phyloP scores from a whole-genome alignment of 495 filamentous ascomycete genomes.

The Lichina pygmaea region DNA sequence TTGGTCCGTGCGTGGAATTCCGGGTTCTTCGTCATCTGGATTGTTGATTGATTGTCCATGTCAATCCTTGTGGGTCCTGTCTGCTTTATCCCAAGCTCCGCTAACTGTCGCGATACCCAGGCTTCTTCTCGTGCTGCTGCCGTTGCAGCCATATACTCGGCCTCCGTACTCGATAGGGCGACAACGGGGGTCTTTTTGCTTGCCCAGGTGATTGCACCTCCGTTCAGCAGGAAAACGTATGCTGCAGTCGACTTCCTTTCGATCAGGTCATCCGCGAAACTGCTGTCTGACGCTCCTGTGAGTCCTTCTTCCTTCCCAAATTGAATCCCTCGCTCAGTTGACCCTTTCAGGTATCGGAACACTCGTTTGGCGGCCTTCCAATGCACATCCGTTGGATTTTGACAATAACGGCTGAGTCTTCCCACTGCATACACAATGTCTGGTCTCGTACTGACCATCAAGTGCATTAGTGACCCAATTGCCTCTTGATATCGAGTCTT shows the following conservation, averaged over 20 bases:
- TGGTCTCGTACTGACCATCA: background rate
- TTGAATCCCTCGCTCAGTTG: background rate
- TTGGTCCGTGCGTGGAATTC: constrained; percentile 5
- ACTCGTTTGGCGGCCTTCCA: background rate
- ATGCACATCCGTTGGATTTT: background rate
- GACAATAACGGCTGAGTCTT: background rate
- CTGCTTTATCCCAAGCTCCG: background rate
- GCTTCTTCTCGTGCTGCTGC: constrained; percentile 1
- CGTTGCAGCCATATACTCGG: constrained; percentile 1
- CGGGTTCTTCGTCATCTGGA: constrained; percentile 4
- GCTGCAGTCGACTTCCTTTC: background rate
- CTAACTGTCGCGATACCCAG: background rate
- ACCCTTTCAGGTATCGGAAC: background rate
- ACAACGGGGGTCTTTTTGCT: background rate
- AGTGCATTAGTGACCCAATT: background rate
- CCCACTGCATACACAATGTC: background rate
- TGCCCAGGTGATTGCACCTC: constrained; percentile 1
- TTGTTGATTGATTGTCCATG: constrained; percentile 4
- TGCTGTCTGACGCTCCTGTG: constrained; percentile 1
- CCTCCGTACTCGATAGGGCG: constrained; percentile 1
- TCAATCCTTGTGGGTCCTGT: background rate
- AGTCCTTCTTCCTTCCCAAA: background rate
- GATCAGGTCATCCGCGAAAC: constrained; percentile 2
- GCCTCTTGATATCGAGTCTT: background rate
- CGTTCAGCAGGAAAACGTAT: background rate